Percentiles rank a stretch among this genome's conserved stretches.
Evolutionary conservation across 1,284 basidiomycete genomes (phyloP).

Genomic region (Erythrobasidium hasegawianum): DNA sequence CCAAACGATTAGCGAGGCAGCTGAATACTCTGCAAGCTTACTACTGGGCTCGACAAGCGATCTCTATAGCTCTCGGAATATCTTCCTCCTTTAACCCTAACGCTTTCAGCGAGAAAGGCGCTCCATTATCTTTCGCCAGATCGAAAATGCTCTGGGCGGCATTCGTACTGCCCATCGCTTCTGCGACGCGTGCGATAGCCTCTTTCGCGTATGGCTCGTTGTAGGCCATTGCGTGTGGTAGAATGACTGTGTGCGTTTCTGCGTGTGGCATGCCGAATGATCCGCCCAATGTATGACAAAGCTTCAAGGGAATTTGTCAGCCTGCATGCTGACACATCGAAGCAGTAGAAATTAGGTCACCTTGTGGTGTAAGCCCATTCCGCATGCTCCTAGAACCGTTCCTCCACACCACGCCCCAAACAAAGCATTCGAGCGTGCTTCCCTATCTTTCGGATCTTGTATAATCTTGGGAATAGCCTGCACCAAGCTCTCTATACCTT

Average conservation of each 20-base stretch:
- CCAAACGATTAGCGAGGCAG: too few species aligned
- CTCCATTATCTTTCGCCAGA: slow-evolving; percentile 51
- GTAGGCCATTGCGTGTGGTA: slow-evolving; percentile 54
- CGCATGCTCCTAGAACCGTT: slow-evolving; percentile 51
- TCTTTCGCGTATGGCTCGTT: slow-evolving; percentile 51
- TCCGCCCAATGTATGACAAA: slow-evolving; percentile 46
- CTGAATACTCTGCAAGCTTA: too few species aligned
- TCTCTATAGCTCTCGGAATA: slow-evolving; percentile 53
- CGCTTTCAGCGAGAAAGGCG: slow-evolving; percentile 50
- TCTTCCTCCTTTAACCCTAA: slow-evolving; percentile 54
- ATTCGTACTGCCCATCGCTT: slow-evolving; percentile 47
- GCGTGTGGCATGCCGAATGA: slow-evolving; percentile 54
- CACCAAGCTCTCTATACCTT: slow-evolving; percentile 52
- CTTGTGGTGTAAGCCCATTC: slow-evolving; percentile 55
- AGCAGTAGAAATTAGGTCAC: slow-evolving; percentile 44
- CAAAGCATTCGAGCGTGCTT: slow-evolving; percentile 52
- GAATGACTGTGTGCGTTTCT: slow-evolving; percentile 55
- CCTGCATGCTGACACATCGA: too few species aligned
- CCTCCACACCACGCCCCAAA: slow-evolving; percentile 54
- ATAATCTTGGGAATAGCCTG: slow-evolving; percentile 50
- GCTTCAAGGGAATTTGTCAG: slow-evolving; percentile 34
- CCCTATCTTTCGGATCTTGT: slow-evolving; percentile 46
- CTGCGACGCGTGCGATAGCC: slow-evolving; percentile 50
- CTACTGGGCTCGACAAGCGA: slow-evolving; percentile 52
- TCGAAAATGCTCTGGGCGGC: slow-evolving; percentile 53